Base-by-base conservation (phyloP, 1,139 yeast species). In the Sugiyamaella xylanicola region DNA sequence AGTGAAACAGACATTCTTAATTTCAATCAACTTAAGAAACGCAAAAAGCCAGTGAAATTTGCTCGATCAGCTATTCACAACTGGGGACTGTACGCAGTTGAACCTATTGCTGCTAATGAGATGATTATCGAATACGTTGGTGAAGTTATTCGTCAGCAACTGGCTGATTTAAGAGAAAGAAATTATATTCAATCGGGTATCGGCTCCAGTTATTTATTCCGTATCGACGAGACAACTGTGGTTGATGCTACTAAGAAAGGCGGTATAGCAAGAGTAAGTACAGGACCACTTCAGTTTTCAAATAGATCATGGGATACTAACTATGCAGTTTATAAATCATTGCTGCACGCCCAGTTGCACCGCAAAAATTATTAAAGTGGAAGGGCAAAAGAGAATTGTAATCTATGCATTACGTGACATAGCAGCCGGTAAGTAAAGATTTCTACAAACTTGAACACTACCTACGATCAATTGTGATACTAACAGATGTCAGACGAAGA, bases 81-180 rank as follows among this genome's bases (percentile, higher is more conserved):
- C 67, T 93, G 99, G 99, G 99, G 99, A 0, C 74, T 93, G 49
- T 93, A 91, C 72, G 99, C 99, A 0, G 76, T 89, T 67, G 98
- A 93, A 67, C 96, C 96, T 1, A 93, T 93, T 66, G 88, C 91
- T 13, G 95, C 95, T 0, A 87, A 86, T 63, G 99, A 93, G 72
- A 93, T 93, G 97, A 92, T 93, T 65, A 93, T 95, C 59, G 99
- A 95, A 71, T 93, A 93, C 66, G 98, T 93, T n/a, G 99, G 99
- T 35, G 99, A 93, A 66, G 81, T 95, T 57, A 85, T 95, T 36
- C 78, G 99, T 58, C 97, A 92, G 67, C 97, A 91, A 57, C 93
- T 92, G 39, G 96, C 98, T 0, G 99, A 95, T 65, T 83, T 89
- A 65, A 79, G 99, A 52, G 99, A 95, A 68, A 84, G 85, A 69